phyloP scores from a whole-genome alignment of 2,329 filamentous ascomycete genomes.

The Uncinocarpus reesii region DNA sequence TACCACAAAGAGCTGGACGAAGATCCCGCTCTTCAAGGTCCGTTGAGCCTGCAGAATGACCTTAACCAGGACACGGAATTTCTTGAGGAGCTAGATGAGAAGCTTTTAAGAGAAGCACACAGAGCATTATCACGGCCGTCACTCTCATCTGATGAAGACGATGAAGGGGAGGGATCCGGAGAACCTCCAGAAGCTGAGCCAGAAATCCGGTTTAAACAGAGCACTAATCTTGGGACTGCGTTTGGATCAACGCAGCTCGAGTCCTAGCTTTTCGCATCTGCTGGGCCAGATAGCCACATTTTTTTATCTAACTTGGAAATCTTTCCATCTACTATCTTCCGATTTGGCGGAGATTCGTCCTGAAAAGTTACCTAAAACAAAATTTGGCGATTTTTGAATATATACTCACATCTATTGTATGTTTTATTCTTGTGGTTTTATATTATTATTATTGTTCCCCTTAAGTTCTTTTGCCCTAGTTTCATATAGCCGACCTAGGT shows the following conservation, averaged over 20 bases:
- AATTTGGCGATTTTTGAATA: background rate
- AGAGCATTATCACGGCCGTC: constrained; percentile 23
- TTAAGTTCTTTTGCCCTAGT: no score
- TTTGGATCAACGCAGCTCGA: constrained; percentile 27
- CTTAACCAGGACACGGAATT: constrained; percentile 34
- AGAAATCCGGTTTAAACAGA: constrained; percentile 37
- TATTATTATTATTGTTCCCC: no score
- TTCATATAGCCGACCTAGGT: no score
- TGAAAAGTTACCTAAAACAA: no score
- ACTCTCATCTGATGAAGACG: constrained; percentile 19
- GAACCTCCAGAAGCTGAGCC: constrained; percentile 30
- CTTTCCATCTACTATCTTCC: background rate
- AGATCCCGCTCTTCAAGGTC: constrained; percentile 36
- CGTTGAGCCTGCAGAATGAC: constrained; percentile 35
- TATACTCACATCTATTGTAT: background rate
- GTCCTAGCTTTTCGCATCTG: constrained; percentile 1
- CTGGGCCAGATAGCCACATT: constrained; percentile 4
- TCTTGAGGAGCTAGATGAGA: constrained; percentile 35
- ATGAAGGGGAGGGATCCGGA: constrained; percentile 21
- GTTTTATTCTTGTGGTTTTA: no score
- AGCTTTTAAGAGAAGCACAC: constrained; percentile 34
- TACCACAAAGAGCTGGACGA: constrained; percentile 28
- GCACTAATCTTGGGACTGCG: constrained; percentile 41
- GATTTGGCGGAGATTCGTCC: background rate
- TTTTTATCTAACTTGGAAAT: no score